A percentile compares a stretch with the other conserved stretches of the same genome.
These are phyloP conservation scores for Phlebiopsis flavidoalba DNA, from an alignment of 768 basidiomycete species.

Conservation along the genomic window DNA sequence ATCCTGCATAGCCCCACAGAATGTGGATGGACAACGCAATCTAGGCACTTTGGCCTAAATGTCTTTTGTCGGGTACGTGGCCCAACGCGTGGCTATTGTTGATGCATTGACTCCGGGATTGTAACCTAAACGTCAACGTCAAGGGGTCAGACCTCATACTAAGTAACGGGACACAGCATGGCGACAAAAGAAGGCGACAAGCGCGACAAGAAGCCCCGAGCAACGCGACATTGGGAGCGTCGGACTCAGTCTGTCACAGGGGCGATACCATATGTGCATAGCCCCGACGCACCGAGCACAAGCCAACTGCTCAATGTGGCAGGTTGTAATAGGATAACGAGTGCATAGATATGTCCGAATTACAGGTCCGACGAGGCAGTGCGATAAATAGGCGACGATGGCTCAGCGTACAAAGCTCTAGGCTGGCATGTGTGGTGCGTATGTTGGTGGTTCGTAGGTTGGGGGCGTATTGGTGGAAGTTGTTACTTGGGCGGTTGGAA, in stretches of 20 bases:
- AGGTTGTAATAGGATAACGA: not conserved
- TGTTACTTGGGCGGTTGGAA: not conserved
- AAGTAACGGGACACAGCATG: not conserved
- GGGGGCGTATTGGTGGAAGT: not conserved
- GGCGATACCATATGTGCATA: not conserved
- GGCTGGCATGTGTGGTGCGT: not conserved
- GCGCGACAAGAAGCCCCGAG: not conserved
- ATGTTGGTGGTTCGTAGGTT: not conserved
- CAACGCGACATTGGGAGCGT: not conserved
- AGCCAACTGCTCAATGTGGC: not conserved
- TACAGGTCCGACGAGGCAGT: not conserved
- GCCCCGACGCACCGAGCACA: not conserved
- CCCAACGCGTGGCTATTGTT: too few species aligned
- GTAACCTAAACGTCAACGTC: too few species aligned
- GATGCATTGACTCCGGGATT: too few species aligned
- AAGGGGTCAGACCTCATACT: not conserved
- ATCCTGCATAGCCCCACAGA: not conserved
- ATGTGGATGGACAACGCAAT: not conserved
- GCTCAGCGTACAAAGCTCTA: not conserved
- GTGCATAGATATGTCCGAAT: not conserved
- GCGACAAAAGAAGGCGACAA: not conserved
- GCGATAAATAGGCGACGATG: not conserved
- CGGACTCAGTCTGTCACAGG: not conserved
- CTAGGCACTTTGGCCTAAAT: not conserved
- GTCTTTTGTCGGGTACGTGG: too few species aligned